Evolutionary conservation across 805 yeast species (phyloP), one percentile per base, ranked within the genome.

Genomic region (Wickerhamiella dianesei): DNA sequence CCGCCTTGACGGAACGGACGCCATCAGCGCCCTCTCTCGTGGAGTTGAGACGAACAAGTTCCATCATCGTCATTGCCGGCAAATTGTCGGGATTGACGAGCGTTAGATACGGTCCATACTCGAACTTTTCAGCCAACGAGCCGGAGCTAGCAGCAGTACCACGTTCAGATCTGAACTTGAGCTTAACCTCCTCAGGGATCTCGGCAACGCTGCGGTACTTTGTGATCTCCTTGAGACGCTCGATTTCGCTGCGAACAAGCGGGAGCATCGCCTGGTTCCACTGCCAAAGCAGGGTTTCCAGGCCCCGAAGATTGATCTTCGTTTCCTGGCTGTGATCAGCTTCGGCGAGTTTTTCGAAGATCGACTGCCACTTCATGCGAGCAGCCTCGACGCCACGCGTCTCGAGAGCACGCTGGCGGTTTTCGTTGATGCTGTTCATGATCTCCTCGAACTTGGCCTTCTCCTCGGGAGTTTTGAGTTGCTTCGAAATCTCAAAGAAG

Each of bases 321-420:
- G 62, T 48, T 12, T 71, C 76, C 19, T 85, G 85, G 53, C 46
- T 21, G 12, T 48, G 41, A 40, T 56, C 59, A 2, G 50, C 49
- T 22, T 50, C 53, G 16, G 50, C 51, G 53, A 54, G 48, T n/a
- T 80, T 71, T 43, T 72, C 69, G 58, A 77, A 71, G 45, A 75
- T 77, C 56, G 85, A 94, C 60, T 77, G 80, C 98, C 98, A 89
- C 61, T 83, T 81, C 57, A 80, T 85, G 52, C 75, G 77, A 0
- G 97, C 94, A 1, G 89, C 88, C 52, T 82, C 88, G 1, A 83
- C 69, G 2, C 95, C 89, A 49, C 82, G 73, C 17, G 76, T 68
- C 63, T 92, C 98, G 29, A 92, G 61, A 25, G 73, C 73, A 41
- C 75, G 68, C 62, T 92, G 96, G 60, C 98, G 76, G 21, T 75